Percentiles rank a stretch among this genome's conserved stretches.
phyloP scores from a whole-genome alignment of 139 green algal species.

The Tetradesmus obliquus region DNA sequence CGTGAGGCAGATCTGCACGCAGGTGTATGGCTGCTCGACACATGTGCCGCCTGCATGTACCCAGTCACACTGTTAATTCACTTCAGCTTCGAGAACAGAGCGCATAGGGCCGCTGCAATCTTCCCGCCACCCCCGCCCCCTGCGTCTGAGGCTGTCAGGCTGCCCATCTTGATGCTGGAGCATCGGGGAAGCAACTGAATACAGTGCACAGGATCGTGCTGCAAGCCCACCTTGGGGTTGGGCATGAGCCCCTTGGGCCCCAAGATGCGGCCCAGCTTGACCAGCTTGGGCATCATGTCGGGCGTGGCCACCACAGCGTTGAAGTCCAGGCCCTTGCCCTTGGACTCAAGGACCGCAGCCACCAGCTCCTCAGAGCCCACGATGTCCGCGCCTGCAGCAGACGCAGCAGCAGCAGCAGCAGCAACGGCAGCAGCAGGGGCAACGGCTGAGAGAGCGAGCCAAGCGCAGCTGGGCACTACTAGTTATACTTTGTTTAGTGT shows the following conservation, averaged over 20 bases:
- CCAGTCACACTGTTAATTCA: too few relatives aligned
- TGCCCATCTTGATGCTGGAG: too few relatives aligned
- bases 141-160: too few relatives aligned
- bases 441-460: not conserved
- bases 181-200: too few relatives aligned
- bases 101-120: too few relatives aligned
- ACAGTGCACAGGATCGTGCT: too few relatives aligned
- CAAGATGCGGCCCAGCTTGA: conserved; percentile 81
- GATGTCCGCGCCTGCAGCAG: conserved; percentile 68
- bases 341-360: conserved; percentile 28
- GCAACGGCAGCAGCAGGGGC: not conserved
- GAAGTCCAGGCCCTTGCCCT: conserved; percentile 47
- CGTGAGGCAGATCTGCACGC: not conserved
- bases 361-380: conserved; percentile 37
- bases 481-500: not conserved
- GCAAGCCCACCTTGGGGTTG: conserved; percentile 89
- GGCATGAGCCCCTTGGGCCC: conserved; percentile 98
- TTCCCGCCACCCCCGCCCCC: too few relatives aligned
- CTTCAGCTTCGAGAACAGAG: too few relatives aligned
- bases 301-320: conserved; percentile 52
- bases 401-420: not conserved
- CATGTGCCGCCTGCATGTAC: too few relatives aligned
- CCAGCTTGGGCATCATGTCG: conserved; percentile 85
- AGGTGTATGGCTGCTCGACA: not conserved
- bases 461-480: not conserved